Evolutionary conservation across 2,329 filamentous ascomycete species (phyloP).

Genomic region (Cytospora mali): DNA sequence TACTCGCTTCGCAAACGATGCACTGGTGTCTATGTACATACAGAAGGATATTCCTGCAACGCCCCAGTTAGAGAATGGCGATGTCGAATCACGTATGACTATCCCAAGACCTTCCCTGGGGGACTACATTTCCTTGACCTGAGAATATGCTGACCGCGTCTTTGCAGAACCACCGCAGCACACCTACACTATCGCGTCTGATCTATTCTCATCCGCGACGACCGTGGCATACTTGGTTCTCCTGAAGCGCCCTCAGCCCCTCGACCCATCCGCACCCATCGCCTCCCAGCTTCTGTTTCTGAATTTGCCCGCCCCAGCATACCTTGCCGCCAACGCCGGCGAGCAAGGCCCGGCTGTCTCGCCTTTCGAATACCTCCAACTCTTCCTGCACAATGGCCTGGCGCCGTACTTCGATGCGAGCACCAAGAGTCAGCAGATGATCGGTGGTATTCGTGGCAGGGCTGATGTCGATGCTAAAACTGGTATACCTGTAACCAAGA

Average conservation of each 20-base stretch:
- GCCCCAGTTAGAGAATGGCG: constrained; percentile 53
- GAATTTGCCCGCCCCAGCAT: constrained; percentile 82
- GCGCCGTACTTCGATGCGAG: constrained; percentile 98
- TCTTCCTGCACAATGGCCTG: constrained; percentile 86
- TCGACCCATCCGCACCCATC: constrained; percentile 81
- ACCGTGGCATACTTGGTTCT: constrained; percentile 86
- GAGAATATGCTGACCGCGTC: constrained; percentile 35
- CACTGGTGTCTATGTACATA: constrained; percentile 86
- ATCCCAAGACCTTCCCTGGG: not conserved
- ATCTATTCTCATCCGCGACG: constrained; percentile 77
- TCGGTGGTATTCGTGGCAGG: constrained; percentile 68
- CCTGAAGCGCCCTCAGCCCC: constrained; percentile 84
- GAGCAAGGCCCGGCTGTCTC: constrained; percentile 75
- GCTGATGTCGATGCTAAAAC: constrained; percentile 89
- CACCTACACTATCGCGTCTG: constrained; percentile 77
- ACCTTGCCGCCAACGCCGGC: constrained; percentile 65
- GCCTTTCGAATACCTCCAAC: constrained; percentile 90
- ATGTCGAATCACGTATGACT: constrained; percentile 48
- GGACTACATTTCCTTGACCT: not conserved
- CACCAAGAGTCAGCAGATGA: constrained; percentile 76
- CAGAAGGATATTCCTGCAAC: constrained; percentile 74
- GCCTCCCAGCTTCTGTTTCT: constrained; percentile 89
- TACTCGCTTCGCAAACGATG: constrained; percentile 84
- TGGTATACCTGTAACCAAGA: constrained; percentile 95
- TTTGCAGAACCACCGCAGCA: constrained; percentile 55